Evolutionary conservation across 1,284 basidiomycete genomes (phyloP), one percentile per base, ranked within the genome.

Genomic region (Tremellales sp.): DNA sequence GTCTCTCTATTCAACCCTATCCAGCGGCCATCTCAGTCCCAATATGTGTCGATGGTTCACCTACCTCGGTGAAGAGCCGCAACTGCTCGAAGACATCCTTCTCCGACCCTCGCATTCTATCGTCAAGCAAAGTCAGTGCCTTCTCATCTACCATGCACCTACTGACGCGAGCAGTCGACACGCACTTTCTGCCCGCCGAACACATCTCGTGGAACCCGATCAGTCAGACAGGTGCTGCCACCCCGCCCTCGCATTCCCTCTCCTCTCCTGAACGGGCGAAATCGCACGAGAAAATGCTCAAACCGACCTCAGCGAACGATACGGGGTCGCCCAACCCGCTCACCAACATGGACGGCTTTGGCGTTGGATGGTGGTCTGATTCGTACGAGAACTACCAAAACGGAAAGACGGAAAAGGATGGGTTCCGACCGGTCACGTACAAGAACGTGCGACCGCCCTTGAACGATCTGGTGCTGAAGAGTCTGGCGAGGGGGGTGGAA

Each of bases 21-120:
- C n/a, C n/a, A n/a, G n/a, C n/a, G n/a, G n/a, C n/a, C n/a, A n/a
- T 31, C n/a, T 31, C 10, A 31, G 29, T n/a, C 9, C 19, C 24
- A 47, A 25, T 14, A 58, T 61, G 58, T 72, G 70, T 51, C 60
- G 71, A 38, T 75, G 72, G 73, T 72, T 72, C 47, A 65, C 70
- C 8, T 74, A 74, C 54, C 58, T 75, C 25, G 69, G 68, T 6
- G 56, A 68, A 2, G 72, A 73, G 54, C 64, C 64, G 14, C 48
- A 63, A 41, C 60, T 74, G 25, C 62, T 74, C 43, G 73, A 75
- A 47, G 73, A 73, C 48, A 63, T 73, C 9, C 63, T 74, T 45
- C 64, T 73, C 36, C 33, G 46, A 22, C 50, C 50, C 3, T 21
- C 50, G 13, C 50, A 52, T 29, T 52, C 50, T 7, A n/a, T 74